Evolutionary conservation across 805 yeast genomes (phyloP).

Genomic region (Diddensiella caesifluorescens): DNA sequence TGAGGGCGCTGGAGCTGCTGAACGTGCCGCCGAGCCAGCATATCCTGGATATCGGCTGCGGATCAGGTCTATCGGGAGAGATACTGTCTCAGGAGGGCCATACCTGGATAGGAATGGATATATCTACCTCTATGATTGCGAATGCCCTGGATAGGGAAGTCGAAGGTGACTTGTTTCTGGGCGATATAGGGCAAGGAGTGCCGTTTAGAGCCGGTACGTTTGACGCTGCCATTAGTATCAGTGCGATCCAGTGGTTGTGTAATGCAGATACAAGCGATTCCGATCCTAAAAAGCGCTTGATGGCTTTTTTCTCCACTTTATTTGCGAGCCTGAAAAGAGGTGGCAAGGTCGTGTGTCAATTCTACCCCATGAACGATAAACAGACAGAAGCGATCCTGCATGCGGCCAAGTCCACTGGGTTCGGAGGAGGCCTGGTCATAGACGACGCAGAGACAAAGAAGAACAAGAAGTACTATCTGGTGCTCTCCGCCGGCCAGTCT

Average conservation of each 20-base stretch:
- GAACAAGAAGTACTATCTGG: constrained; percentile 85
- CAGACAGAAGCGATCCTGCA: constrained; percentile 72
- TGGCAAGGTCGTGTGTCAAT: constrained; percentile 96
- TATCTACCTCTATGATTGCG: constrained; percentile 92
- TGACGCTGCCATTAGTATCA: constrained; percentile 92
- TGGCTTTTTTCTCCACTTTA: constrained; percentile 79
- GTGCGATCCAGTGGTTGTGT: constrained; percentile 97
- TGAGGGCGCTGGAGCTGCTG: constrained; percentile 82
- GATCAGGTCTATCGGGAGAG: constrained; percentile 94
- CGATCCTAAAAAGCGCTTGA: constrained; percentile 78
- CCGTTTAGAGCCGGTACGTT: constrained; percentile 96
- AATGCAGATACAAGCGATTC: constrained; percentile 81
- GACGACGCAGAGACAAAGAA: constrained; percentile 92
- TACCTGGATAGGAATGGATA: constrained; percentile 94
- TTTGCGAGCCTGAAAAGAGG: constrained; percentile 86
- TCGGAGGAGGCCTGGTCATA: constrained; percentile 90
- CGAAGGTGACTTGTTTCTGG: constrained; percentile 86
- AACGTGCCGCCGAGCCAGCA: constrained; percentile 65
- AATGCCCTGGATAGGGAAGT: constrained; percentile 88
- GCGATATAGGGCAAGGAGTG: constrained; percentile 90
- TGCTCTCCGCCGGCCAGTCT: constrained; percentile 79
- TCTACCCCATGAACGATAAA: constrained; percentile 85
- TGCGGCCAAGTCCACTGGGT: constrained; percentile 91
- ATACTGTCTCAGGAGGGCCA: constrained; percentile 91
- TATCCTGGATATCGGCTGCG: constrained; percentile 91